Evolutionary conservation across 345 rosid genomes (phyloP).

Genomic region (Bruguiera gymnorhiza): DNA sequence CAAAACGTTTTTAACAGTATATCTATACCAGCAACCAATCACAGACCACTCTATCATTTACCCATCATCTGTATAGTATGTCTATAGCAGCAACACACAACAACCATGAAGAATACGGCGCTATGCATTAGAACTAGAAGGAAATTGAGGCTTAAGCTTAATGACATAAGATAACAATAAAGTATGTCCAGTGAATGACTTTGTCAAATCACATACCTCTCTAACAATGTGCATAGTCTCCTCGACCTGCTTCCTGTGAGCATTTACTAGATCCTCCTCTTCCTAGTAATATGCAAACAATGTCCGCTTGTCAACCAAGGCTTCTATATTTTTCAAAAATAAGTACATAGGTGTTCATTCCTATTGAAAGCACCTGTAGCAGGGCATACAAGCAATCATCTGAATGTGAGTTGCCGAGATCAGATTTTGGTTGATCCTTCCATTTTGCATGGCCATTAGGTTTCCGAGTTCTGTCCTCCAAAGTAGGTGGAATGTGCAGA

Average conservation of each 20-base stretch:
- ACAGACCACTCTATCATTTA: background rate
- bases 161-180: background rate
- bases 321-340: background rate
- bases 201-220: constrained; percentile 49
- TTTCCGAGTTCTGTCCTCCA: no score
- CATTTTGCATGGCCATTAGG: constrained; percentile 39
- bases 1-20: no score
- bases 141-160: background rate
- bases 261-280: constrained; percentile 94
- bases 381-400: constrained; percentile 75
- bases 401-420: constrained; percentile 53
- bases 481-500: no score
- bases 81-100: background rate
- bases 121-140: background rate
- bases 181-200: background rate
- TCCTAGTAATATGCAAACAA: constrained; percentile 47
- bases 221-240: constrained; percentile 91
- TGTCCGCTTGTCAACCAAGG: background rate
- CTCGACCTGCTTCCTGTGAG: constrained; percentile 89
- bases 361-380: constrained; percentile 51
- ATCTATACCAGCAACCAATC: background rate
- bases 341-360: background rate
- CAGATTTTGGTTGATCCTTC: constrained; percentile 51
- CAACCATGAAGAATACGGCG: background rate
- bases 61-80: background rate